Conservation (phyloP, 139 green algal genomes). For the Chlamydomonas asymmetrica region DNA sequence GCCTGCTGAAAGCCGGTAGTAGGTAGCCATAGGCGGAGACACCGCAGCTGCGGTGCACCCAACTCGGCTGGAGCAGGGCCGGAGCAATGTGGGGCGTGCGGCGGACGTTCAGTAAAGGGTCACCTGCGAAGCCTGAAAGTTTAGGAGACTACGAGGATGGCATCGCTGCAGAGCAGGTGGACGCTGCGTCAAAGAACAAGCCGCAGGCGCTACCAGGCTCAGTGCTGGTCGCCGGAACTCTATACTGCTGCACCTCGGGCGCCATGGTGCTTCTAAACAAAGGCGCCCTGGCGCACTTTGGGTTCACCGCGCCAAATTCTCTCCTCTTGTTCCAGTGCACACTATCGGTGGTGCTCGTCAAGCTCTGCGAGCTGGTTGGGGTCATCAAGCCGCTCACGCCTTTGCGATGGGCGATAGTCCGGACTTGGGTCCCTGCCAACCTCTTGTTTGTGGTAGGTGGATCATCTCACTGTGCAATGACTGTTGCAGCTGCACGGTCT, state of each 20-base stretch:
- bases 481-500: too few species aligned
- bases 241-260: slow-evolving; percentile 54
- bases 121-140: background rate
- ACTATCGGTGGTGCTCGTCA: slow-evolving; percentile 68
- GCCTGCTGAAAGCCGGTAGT: too few species aligned
- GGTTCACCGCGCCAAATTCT: slow-evolving; percentile 69
- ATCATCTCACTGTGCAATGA: too few species aligned
- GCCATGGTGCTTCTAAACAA: slow-evolving; percentile 86
- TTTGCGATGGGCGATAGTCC: slow-evolving; percentile 61
- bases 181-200: background rate
- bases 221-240: slow-evolving; percentile 46
- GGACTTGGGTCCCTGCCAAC: slow-evolving; percentile 69
- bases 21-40: too few species aligned
- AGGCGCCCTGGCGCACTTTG: slow-evolving; percentile 76
- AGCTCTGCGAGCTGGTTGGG: slow-evolving; percentile 51
- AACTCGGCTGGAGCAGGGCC: too few species aligned
- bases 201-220: background rate
- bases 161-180: background rate
- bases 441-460: slow-evolving; percentile 57
- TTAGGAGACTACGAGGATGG: background rate
- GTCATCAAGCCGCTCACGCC: slow-evolving; percentile 69
- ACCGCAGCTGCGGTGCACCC: too few species aligned
- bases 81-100: slow-evolving; percentile 25
- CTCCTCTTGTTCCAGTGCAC: slow-evolving; percentile 87
- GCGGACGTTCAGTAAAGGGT: background rate